phyloP scores from a whole-genome alignment of 345 rosid genomes.

The Acer campestre region DNA sequence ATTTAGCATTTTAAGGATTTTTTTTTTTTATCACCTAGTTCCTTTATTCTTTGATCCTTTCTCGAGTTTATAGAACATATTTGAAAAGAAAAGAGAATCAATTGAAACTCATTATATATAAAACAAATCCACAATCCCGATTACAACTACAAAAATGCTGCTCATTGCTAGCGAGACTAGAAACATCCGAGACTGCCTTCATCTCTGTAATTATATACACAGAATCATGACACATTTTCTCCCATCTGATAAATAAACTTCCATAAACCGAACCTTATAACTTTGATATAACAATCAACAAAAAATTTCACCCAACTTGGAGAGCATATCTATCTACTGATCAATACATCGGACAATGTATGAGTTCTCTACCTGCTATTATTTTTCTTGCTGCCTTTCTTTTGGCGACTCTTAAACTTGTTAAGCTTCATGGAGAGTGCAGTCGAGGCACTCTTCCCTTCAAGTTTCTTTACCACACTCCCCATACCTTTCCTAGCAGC shows the following conservation, averaged over 20 bases:
- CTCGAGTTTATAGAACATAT: not conserved
- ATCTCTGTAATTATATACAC: conserved; percentile 1
- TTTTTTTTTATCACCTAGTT: too few species aligned
- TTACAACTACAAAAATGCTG: conserved; percentile 3
- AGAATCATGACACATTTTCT: not conserved
- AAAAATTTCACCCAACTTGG: not conserved
- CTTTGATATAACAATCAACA: not conserved
- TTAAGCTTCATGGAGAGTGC: conserved; percentile 46
- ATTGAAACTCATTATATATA: not conserved
- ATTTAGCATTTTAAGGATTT: too few species aligned
- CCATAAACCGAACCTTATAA: not conserved
- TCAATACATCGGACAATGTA: not conserved
- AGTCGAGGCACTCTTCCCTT: conserved; percentile 71
- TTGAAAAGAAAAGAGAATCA: not conserved
- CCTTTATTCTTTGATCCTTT: not conserved
- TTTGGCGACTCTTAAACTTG: conserved; percentile 34
- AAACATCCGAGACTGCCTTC: not conserved
- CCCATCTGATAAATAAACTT: not conserved
- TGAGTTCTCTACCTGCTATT: conserved; percentile 20
- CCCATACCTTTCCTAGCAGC: conserved; percentile 90
- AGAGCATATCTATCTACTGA: not conserved
- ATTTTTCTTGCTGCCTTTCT: conserved; percentile 49
- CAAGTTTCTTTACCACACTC: conserved; percentile 72
- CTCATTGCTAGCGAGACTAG: not conserved
- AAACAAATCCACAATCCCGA: not conserved